Conservation (phyloP, 2,329 filamentous ascomycete genomes). For the Sporothrix globosa region DNA sequence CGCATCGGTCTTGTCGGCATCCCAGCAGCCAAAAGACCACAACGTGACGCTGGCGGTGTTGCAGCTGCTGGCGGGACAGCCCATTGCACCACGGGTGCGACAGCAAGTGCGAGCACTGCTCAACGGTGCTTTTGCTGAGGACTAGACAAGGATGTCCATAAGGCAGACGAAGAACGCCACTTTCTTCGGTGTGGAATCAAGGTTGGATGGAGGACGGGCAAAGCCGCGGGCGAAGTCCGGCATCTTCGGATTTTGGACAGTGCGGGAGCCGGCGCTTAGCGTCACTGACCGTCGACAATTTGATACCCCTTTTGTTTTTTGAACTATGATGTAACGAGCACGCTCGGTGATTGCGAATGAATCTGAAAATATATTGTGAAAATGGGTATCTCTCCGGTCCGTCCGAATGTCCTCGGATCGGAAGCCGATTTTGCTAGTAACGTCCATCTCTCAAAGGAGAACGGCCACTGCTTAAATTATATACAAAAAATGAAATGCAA, state of each 20-base stretch:
- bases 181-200: neutral
- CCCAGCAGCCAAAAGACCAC: slow-evolving; percentile 36
- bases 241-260: neutral
- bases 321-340: no score
- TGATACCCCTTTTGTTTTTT: slow-evolving; percentile 1
- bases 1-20: neutral
- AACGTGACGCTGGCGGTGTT: slow-evolving; percentile 55
- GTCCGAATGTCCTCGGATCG: neutral
- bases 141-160: neutral
- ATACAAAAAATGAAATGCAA: slow-evolving; percentile 21
- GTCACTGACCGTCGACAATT: neutral
- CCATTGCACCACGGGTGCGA: slow-evolving; percentile 47
- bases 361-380: neutral
- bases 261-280: neutral
- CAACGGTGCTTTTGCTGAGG: slow-evolving; percentile 45
- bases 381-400: slow-evolving; percentile 27
- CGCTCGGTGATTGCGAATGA: no score
- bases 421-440: neutral
- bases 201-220: neutral
- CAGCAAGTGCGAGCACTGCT: slow-evolving; percentile 57
- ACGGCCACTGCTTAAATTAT: neutral
- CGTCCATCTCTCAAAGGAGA: neutral
- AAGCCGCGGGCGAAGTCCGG: neutral
- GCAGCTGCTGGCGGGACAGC: slow-evolving; percentile 51
- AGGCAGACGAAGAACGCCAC: neutral